Evolutionary conservation across 148 eudicot species (phyloP).

Genomic region (Diospyros kaki): DNA sequence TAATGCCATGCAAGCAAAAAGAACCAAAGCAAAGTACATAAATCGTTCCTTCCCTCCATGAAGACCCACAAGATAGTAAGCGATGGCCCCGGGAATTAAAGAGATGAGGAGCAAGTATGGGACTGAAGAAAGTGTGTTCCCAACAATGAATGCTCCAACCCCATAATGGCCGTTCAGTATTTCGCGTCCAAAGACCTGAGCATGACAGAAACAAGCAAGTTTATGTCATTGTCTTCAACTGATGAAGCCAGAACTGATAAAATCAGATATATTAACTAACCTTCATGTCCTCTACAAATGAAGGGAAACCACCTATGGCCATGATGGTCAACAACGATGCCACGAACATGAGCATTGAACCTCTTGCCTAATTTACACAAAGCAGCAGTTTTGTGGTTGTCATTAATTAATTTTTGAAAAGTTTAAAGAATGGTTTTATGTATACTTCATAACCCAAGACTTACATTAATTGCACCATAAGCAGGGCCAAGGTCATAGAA

Average conservation of each 20-base stretch:
- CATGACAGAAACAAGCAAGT: neutral
- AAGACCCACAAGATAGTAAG: conserved; percentile 35
- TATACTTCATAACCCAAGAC: neutral
- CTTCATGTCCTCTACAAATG: conserved; percentile 50
- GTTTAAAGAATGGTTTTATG: neutral
- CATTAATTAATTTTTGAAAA: neutral
- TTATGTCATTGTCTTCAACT: neutral
- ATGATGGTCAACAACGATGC: conserved; percentile 35
- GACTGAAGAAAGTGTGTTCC: conserved; percentile 31
- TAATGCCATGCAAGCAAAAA: conserved; percentile 27
- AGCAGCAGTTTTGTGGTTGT: neutral
- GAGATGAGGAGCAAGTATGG: conserved; percentile 33
- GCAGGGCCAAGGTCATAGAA: conserved; percentile 24
- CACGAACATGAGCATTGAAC: conserved; percentile 40
- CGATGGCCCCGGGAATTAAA: conserved; percentile 25
- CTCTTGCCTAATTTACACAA: conserved; percentile 30
- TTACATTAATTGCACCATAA: conserved; percentile 34
- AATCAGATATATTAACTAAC: neutral
- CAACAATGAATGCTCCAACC: conserved; percentile 23
- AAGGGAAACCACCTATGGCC: conserved; percentile 50
- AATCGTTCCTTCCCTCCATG: conserved; percentile 22
- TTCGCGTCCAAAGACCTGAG: conserved; percentile 32
- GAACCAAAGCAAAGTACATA: conserved; percentile 16
- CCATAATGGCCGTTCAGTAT: conserved; percentile 42
- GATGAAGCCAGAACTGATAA: neutral